A percentile compares a stretch with the other conserved stretches of the same genome.
These are phyloP conservation scores for Aspergillus sp. DNA, from an alignment of 2,329 filamentous ascomycete genomes.

Conservation along the genomic window DNA sequence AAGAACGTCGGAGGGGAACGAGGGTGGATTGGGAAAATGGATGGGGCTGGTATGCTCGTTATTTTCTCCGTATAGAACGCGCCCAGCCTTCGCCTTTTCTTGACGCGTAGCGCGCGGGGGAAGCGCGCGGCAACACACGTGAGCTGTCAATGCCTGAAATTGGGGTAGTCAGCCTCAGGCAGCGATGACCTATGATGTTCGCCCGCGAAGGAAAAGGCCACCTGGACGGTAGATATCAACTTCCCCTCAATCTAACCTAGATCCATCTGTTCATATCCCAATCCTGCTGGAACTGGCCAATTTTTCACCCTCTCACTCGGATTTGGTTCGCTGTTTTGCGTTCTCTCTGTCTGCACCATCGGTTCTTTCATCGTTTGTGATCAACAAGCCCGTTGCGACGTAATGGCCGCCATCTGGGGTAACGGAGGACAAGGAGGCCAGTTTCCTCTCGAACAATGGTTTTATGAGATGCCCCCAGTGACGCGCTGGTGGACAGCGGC, in stretches of 20 bases:
- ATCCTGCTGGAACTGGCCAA: background rate
- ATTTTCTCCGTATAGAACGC: background rate
- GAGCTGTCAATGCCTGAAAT: background rate
- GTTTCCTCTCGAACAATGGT: slow-evolving; percentile 93
- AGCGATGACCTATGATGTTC: background rate
- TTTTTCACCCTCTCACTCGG: background rate
- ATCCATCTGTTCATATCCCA: no score
- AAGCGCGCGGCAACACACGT: slow-evolving; percentile 15
- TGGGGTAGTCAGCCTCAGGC: background rate
- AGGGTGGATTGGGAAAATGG: slow-evolving; percentile 4
- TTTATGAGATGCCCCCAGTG: slow-evolving; percentile 96
- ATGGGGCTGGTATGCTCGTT: slow-evolving; percentile 7
- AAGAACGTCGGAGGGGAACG: background rate
- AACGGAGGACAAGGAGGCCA: slow-evolving; percentile 51
- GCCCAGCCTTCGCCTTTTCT: slow-evolving; percentile 1
- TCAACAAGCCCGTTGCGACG: slow-evolving; percentile 8
- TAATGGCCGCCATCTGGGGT: slow-evolving; percentile 46
- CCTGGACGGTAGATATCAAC: slow-evolving; percentile 11
- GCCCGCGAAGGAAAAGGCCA: slow-evolving; percentile 22
- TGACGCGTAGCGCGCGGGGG: slow-evolving; percentile 22
- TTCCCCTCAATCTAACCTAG: background rate
- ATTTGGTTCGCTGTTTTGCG: background rate
- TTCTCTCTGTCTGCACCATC: background rate
- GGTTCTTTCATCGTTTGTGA: background rate
- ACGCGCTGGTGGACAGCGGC: slow-evolving; percentile 97